Conservation (phyloP, 2,329 filamentous ascomycete genomes). For the Fusarium robinianum region DNA sequence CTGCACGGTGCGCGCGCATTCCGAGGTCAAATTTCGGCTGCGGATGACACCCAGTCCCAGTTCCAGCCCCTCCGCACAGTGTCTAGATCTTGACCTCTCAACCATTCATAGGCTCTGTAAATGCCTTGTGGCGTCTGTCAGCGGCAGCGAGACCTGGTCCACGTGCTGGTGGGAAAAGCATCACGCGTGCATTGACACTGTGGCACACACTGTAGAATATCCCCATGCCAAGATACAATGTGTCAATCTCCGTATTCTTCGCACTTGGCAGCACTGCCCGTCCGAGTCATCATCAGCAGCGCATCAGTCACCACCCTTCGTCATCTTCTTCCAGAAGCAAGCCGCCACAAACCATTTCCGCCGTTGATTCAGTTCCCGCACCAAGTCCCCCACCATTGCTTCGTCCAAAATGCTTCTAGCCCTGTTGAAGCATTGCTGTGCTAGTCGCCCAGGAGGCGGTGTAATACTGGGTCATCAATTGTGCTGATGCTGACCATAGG, state of each 20-base stretch:
- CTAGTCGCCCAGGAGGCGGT: constrained; percentile 26
- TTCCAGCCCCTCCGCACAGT: constrained; percentile 17
- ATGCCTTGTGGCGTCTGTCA: constrained; percentile 32
- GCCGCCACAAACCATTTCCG: neutral
- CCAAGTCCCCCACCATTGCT: constrained; percentile 18
- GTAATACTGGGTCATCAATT: constrained; percentile 14
- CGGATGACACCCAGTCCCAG: constrained; percentile 12
- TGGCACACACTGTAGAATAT: constrained; percentile 22
- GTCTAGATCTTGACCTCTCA: neutral
- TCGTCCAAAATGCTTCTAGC: constrained; percentile 12
- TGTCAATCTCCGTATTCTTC: too few relatives aligned
- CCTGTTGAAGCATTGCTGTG: constrained; percentile 19
- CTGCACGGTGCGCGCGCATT: constrained; percentile 15
- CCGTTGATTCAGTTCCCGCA: neutral
- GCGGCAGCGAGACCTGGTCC: constrained; percentile 19
- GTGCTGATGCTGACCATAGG: constrained; percentile 3
- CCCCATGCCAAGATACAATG: too few relatives aligned
- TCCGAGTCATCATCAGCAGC: constrained; percentile 8
- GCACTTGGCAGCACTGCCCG: constrained; percentile 5
- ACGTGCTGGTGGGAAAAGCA: constrained; percentile 27
- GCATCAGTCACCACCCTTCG: constrained; percentile 3
- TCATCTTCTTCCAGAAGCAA: constrained; percentile 4
- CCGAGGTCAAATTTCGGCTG: constrained; percentile 32
- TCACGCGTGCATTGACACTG: constrained; percentile 18
- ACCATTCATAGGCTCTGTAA: constrained; percentile 23